Evolutionary conservation across 2,329 filamentous ascomycete genomes (phyloP).

Genomic region (Pseudocercospora vitis): DNA sequence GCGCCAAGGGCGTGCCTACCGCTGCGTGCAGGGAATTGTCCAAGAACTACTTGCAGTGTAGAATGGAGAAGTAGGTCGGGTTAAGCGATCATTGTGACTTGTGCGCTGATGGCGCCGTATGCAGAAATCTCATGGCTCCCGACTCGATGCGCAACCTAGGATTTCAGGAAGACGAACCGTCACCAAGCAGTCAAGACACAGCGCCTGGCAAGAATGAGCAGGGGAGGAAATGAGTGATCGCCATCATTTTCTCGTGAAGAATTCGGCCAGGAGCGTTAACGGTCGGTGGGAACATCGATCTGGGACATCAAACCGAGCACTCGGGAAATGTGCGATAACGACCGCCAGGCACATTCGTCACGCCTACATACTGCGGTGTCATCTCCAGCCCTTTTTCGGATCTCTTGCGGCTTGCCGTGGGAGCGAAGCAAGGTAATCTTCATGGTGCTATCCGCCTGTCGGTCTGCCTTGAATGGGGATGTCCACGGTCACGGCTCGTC

Average conservation of each 20-base stretch:
- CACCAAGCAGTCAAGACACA: constrained; percentile 2
- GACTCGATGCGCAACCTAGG: constrained; percentile 95
- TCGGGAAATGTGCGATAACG: constrained; percentile 6
- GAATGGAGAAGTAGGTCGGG: constrained; percentile 78
- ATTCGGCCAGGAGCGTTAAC: not conserved
- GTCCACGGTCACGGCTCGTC: not conserved
- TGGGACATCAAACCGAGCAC: not conserved
- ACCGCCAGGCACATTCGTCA: constrained; percentile 6
- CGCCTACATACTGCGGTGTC: not conserved
- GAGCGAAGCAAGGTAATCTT: constrained; percentile 2
- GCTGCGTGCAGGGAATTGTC: constrained; percentile 80
- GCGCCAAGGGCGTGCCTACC: constrained; percentile 79
- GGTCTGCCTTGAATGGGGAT: not conserved
- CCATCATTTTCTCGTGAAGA: not conserved
- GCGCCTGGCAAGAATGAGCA: constrained; percentile 10
- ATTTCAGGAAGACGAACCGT: constrained; percentile 48
- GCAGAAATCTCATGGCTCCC: constrained; percentile 85
- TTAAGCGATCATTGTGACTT: not conserved
- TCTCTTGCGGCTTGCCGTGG: not conserved
- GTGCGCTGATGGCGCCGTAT: constrained; percentile 37
- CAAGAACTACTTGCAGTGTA: constrained; percentile 84
- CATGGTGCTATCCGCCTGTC: not conserved
- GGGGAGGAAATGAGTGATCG: constrained; percentile 3
- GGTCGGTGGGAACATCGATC: not conserved
- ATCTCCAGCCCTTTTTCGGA: not conserved